phyloP scores from a whole-genome alignment of 352 stramenopile species.

The Thraustochytrium striatum region DNA sequence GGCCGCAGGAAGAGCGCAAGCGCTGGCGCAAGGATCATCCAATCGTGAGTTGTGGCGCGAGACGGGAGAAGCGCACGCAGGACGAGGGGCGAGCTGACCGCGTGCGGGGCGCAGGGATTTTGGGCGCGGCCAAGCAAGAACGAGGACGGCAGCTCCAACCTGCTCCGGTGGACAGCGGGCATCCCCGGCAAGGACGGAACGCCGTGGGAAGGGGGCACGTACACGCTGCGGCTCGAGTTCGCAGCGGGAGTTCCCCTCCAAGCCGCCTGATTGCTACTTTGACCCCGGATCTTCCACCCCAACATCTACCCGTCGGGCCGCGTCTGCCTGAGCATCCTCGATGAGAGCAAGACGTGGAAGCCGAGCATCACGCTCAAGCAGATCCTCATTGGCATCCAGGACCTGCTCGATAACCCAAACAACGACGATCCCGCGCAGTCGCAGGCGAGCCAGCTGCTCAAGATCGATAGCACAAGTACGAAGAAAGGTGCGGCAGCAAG shows the following conservation, averaged over 20 bases:
- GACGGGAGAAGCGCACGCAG: background rate
- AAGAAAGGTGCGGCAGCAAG: no score
- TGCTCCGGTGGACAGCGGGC: constrained; percentile 75
- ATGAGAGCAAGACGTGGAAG: constrained; percentile 83
- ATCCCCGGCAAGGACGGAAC: constrained; percentile 72
- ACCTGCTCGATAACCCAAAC: constrained; percentile 76
- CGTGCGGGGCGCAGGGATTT: constrained; percentile 56
- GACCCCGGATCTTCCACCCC: constrained; percentile 74
- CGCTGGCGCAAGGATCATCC: constrained; percentile 78
- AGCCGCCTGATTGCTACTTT: constrained; percentile 78
- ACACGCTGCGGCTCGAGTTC: constrained; percentile 74
- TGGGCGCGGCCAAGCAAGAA: constrained; percentile 68
- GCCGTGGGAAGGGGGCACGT: constrained; percentile 74
- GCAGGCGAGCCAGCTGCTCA: constrained; percentile 77
- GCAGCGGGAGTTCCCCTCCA: constrained; percentile 78
- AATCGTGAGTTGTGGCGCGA: constrained; percentile 52
- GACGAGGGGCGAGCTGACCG: no score
- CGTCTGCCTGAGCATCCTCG: constrained; percentile 77
- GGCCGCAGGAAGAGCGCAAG: constrained; percentile 70
- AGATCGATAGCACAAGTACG: no score
- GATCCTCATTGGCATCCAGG: constrained; percentile 79
- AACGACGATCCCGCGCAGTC: constrained; percentile 76
- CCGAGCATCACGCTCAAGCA: constrained; percentile 81
- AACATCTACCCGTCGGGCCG: constrained; percentile 79
- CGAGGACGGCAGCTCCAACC: constrained; percentile 74